Conservation (phyloP, 2,329 filamentous ascomycete genomes). For the Neobulgaria alba region DNA sequence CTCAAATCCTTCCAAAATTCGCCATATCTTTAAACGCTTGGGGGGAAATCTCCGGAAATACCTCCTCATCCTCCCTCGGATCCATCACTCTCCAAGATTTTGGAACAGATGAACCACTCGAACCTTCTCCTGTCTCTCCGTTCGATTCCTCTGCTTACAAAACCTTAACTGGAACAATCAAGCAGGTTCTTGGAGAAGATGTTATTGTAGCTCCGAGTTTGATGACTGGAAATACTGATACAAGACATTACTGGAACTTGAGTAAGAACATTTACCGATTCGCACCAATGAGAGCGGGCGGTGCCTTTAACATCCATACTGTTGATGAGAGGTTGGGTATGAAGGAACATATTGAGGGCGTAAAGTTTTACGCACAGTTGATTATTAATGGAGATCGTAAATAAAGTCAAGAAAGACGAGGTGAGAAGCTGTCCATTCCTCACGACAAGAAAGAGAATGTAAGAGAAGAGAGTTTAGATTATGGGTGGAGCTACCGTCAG, state of each 20-base stretch:
- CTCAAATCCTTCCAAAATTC: constrained; percentile 35
- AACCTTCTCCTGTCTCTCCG: constrained; percentile 32
- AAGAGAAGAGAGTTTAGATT: too few relatives aligned
- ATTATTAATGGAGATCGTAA: constrained; percentile 18
- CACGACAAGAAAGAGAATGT: too few relatives aligned
- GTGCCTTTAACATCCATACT: constrained; percentile 29
- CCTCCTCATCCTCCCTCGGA: constrained; percentile 21
- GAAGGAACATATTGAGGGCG: constrained; percentile 31
- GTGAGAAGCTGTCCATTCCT: too few relatives aligned
- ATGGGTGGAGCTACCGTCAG: too few relatives aligned
- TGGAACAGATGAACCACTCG: constrained; percentile 26
- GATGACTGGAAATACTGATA: constrained; percentile 18
- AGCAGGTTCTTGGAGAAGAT: constrained; percentile 20
- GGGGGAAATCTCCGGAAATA: constrained; percentile 26
- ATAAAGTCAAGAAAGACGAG: not conserved
- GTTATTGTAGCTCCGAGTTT: constrained; percentile 10
- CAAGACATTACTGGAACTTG: constrained; percentile 26
- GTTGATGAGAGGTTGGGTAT: constrained; percentile 34
- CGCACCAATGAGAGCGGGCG: constrained; percentile 30
- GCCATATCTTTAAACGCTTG: constrained; percentile 34
- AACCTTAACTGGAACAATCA: constrained; percentile 17
- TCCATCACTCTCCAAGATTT: constrained; percentile 30
- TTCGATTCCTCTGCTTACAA: constrained; percentile 20
- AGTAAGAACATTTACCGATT: constrained; percentile 34
- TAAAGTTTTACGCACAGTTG: constrained; percentile 30